Base-by-base conservation (phyloP, 441 rosid genomes). In the Corymbia citriodora region DNA sequence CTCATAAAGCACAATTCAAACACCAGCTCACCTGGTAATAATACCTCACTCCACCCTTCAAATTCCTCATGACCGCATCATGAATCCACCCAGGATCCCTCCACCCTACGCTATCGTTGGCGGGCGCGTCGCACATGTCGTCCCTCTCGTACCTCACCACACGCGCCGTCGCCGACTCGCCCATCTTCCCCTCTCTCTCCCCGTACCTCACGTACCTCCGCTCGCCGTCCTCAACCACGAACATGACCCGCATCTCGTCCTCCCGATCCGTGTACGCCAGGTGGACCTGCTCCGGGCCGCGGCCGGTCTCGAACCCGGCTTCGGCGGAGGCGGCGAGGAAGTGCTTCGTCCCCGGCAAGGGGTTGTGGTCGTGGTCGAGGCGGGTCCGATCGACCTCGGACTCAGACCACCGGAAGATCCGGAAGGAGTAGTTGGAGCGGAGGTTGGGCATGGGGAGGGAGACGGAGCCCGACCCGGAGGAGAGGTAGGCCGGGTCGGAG, bases 81-180 rank as follows among this genome's bases (percentile, higher is more conserved):
- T 96, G 95, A 29, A 93, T 93, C 99, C 98, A 97, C 31, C 99
- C 98, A 16, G 99, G 98, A 94, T 97, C 99, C 90, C 99, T 96
- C 98, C 99, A 97, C 81, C 97, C 98, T 31, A 93, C 36, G 6
- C 96, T 94, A 7, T 91, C 63, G 88, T 97, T 97, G 23, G 99
- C 99, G 7, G 99, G 99, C n/a, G 92, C 90, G 90, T 96, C 96
- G 85, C 99, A 97, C 98, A 97, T 93, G 74, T 96, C 94, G 87
- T 95, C 97, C 89, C 89, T 94, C 94, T 96, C 97, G 79, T 97
- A 97, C 93, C 96, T 94, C 91, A 31, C 92, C 90, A 93, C 97
- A 93, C 94, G 94, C 87, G 98, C 94, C 93, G 31, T 91, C n/a
- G 52, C 92, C 19, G 65, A 18, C 87, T 87, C 89, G 55, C 90